These are phyloP conservation scores for Hortaea werneckii DNA, from an alignment of 2,329 filamentous ascomycete genomes.

Conservation along the genomic window DNA sequence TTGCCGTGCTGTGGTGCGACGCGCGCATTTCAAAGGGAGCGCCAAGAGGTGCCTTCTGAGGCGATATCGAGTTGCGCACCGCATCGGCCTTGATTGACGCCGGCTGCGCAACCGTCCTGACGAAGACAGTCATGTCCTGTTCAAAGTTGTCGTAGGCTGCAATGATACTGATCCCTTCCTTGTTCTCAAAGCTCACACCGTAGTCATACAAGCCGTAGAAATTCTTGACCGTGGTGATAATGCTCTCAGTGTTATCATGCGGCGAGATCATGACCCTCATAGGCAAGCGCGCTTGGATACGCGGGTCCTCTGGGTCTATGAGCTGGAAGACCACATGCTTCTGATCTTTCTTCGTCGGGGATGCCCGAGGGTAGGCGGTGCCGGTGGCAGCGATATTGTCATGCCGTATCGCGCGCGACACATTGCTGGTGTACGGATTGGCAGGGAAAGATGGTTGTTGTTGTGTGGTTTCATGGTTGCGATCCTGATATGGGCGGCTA, in stretches of 20 bases:
- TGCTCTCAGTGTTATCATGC: slow-evolving; percentile 94
- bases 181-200: slow-evolving; percentile 91
- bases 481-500: slow-evolving; percentile 26
- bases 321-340: slow-evolving; percentile 76
- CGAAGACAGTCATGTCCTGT: slow-evolving; percentile 87
- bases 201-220: slow-evolving; percentile 91
- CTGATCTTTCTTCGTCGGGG: slow-evolving; percentile 30
- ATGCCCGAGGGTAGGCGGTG: slow-evolving; percentile 17
- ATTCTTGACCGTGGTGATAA: slow-evolving; percentile 97
- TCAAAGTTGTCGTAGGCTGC: slow-evolving; percentile 92
- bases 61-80: slow-evolving; percentile 27
- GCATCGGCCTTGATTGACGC: slow-evolving; percentile 11
- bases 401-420: slow-evolving; percentile 13
- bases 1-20: slow-evolving; percentile 48
- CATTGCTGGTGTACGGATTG: slow-evolving; percentile 3
- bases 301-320: slow-evolving; percentile 34
- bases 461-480: slow-evolving; percentile 15
- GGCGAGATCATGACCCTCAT: slow-evolving; percentile 85
- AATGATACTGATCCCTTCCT: slow-evolving; percentile 80
- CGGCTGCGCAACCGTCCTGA: slow-evolving; percentile 43
- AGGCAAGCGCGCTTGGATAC: slow-evolving; percentile 55
- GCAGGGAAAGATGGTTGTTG: slow-evolving; percentile 8
- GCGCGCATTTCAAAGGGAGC: slow-evolving; percentile 56
- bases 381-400: slow-evolving; percentile 11
- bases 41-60: slow-evolving; percentile 48